Evolutionary conservation across 2,329 filamentous ascomycete genomes (phyloP).

Genomic region (Penicillium sp.): DNA sequence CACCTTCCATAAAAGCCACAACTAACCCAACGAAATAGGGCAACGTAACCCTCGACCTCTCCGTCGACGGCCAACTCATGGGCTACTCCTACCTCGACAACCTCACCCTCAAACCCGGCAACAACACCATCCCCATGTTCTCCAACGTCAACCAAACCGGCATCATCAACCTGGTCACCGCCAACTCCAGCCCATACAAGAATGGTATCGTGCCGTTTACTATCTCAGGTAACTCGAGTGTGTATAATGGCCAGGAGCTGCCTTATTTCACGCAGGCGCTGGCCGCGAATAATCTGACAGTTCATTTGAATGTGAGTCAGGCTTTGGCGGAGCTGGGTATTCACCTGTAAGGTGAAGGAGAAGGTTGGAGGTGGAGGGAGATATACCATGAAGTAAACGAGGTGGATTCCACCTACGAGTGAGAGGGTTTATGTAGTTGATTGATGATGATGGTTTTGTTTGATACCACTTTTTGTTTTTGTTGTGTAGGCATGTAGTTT

Average conservation of each 20-base stretch:
- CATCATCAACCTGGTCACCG: constrained; percentile 32
- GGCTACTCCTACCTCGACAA: constrained; percentile 55
- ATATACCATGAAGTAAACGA: not conserved
- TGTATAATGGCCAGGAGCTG: constrained; percentile 53
- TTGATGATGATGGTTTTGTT: not conserved
- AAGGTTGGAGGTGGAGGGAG: not conserved
- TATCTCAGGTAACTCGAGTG: constrained; percentile 53
- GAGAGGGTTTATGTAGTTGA: not conserved
- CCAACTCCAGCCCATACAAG: constrained; percentile 39
- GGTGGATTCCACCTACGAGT: too few species aligned
- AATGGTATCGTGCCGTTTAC: constrained; percentile 54
- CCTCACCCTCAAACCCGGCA: constrained; percentile 56
- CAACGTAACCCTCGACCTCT: constrained; percentile 59
- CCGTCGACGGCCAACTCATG: constrained; percentile 50
- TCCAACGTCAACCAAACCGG: constrained; percentile 50
- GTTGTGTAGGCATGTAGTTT: constrained; percentile 19
- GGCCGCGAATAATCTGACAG: constrained; percentile 46
- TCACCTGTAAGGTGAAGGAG: not conserved
- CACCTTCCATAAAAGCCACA: not conserved
- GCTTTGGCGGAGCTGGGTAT: constrained; percentile 30
- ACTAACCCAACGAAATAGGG: constrained; percentile 38
- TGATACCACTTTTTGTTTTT: constrained; percentile 20
- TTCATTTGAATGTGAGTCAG: constrained; percentile 49
- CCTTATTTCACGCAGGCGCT: constrained; percentile 58
- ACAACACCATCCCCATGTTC: constrained; percentile 55